Conservation (phyloP, 768 basidiomycete genomes). For the Pleurotus citrinopileatus region DNA sequence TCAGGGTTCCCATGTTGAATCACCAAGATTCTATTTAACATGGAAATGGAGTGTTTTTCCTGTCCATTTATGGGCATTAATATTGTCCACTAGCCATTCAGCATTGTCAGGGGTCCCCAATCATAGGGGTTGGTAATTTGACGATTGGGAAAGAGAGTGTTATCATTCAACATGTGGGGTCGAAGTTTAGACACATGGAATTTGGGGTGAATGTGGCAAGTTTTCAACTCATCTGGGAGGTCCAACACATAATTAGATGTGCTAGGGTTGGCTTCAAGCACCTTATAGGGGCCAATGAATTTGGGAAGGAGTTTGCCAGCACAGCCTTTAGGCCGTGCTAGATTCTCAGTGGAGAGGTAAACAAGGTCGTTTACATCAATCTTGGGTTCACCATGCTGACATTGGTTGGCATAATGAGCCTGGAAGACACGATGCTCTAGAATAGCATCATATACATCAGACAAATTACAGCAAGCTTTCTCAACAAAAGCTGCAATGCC, state of each 20-base stretch:
- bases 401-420: conserved; percentile 26
- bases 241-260: conserved; percentile 26
- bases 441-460: conserved; percentile 32
- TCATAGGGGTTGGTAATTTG: conserved; percentile 28
- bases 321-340: conserved; percentile 28
- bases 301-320: conserved; percentile 33
- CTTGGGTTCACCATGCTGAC: conserved; percentile 11
- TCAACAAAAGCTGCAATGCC: conserved; percentile 24
- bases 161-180: conserved; percentile 26
- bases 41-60: conserved; percentile 18
- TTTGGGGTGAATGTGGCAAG: conserved; percentile 24
- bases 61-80: conserved; percentile 23
- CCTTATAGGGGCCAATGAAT: conserved; percentile 35
- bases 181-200: conserved; percentile 33
- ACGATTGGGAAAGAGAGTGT: conserved; percentile 31
- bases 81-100: conserved; percentile 36
- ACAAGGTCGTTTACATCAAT: conserved; percentile 24
- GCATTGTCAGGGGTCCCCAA: conserved; percentile 26
- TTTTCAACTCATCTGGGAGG: conserved; percentile 20
- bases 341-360: conserved; percentile 34
- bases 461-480: conserved; percentile 13
- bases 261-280: conserved; percentile 16
- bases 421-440: conserved; percentile 28
- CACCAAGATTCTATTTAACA: conserved; percentile 28
- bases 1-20: conserved; percentile 30